A percentile compares a stretch with the other conserved stretches of the same genome.
These are phyloP conservation scores for Orbilia ellipsospora DNA, from an alignment of 2,329 filamentous ascomycete genomes.

Conservation along the genomic window DNA sequence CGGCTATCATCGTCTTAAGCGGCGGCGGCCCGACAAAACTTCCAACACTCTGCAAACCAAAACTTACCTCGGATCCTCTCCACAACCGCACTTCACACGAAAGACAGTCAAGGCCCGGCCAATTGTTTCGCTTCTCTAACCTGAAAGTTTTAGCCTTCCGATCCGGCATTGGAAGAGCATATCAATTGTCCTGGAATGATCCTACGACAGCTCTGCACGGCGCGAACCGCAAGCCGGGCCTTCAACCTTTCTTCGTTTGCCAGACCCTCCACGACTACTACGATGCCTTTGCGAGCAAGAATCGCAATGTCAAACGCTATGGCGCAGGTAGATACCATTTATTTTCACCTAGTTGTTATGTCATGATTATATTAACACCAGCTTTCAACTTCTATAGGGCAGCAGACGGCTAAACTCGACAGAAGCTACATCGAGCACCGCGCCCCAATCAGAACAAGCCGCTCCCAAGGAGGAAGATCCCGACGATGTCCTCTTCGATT, in stretches of 20 bases:
- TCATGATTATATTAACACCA: not conserved
- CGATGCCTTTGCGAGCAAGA: constrained; percentile 45
- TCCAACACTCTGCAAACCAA: constrained; percentile 27
- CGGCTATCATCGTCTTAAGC: constrained; percentile 38
- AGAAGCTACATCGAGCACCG: constrained; percentile 61
- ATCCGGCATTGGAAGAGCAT: constrained; percentile 24
- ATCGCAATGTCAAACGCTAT: constrained; percentile 36
- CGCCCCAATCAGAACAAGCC: not conserved
- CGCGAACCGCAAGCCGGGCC: constrained; percentile 46
- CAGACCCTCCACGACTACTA: constrained; percentile 14
- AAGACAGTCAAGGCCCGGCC: constrained; percentile 1
- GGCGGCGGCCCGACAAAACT: constrained; percentile 24
- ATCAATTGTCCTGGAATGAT: constrained; percentile 41
- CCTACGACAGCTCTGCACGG: constrained; percentile 49
- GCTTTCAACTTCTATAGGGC: constrained; percentile 53
- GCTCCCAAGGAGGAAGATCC: not conserved
- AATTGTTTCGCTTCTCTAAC: constrained; percentile 23
- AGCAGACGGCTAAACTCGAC: constrained; percentile 56
- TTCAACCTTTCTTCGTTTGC: constrained; percentile 36
- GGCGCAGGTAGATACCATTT: constrained; percentile 10
- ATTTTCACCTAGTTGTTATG: not conserved
- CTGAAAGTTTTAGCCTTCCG: constrained; percentile 1
- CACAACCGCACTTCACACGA: constrained; percentile 15
- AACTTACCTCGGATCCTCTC: constrained; percentile 42
- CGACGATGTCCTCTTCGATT: constrained; percentile 93